A percentile compares a stretch with the other conserved stretches of the same genome.
Evolutionary conservation across 2,329 filamentous ascomycete genomes (phyloP).

Genomic region (Colletotrichum destructivum): DNA sequence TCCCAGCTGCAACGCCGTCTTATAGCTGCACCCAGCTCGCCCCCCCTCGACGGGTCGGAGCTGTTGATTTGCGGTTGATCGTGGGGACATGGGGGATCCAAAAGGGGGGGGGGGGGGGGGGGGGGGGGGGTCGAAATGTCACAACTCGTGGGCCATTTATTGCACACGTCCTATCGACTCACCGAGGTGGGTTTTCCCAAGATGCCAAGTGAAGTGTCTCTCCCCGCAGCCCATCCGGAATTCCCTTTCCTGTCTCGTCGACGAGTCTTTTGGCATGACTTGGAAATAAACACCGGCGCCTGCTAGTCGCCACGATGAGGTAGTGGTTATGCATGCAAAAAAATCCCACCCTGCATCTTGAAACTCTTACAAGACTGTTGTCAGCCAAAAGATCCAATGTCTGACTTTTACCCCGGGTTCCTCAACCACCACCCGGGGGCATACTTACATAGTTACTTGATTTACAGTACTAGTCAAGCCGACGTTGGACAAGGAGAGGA

Average conservation of each 20-base stretch:
- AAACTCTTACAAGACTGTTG: too few relatives aligned
- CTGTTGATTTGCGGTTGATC: background rate
- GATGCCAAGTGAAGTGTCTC: background rate
- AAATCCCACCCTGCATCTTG: background rate
- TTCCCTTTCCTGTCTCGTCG: background rate
- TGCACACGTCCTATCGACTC: background rate
- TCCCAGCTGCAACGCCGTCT: background rate
- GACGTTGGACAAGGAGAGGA: slow-evolving; percentile 16
- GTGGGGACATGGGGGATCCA: background rate
- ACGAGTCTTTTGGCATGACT: background rate
- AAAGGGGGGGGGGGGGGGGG: too few relatives aligned
- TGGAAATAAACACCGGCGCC: background rate
- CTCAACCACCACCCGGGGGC: background rate
- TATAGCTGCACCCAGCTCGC: slow-evolving; percentile 9
- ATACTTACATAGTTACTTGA: too few relatives aligned
- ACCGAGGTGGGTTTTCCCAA: slow-evolving; percentile 21
- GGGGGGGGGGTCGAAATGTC: background rate
- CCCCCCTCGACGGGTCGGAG: background rate
- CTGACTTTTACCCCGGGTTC: background rate
- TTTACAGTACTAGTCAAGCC: background rate
- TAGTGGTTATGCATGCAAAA: background rate
- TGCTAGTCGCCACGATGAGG: background rate
- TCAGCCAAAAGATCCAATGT: too few relatives aligned
- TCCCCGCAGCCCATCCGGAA: background rate
- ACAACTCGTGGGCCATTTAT: background rate